Conservation (phyloP, 1,284 basidiomycete species). For the Rhodotorula mucilaginosa region DNA sequence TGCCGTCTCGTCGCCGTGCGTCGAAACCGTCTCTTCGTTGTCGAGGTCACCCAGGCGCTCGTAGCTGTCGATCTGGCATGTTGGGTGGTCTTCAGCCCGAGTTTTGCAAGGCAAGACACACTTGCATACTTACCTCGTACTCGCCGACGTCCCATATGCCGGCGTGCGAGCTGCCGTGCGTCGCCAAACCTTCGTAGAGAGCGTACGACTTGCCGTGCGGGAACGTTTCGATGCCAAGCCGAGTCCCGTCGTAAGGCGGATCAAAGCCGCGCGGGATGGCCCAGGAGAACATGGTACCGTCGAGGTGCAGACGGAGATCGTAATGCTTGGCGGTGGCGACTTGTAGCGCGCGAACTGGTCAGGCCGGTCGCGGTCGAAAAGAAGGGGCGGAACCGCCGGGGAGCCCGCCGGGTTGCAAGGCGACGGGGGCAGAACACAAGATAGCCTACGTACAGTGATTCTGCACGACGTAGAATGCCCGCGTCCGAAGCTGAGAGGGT, state of each 20-base stretch:
- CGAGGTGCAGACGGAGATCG: constrained; percentile 32
- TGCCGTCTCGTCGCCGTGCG: background rate
- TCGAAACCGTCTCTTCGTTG: background rate
- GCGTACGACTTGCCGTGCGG: constrained; percentile 17
- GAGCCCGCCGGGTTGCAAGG: no score
- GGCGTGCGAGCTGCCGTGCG: background rate
- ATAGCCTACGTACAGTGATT: constrained; percentile 12
- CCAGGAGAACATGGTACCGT: constrained; percentile 16
- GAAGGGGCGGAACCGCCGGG: no score
- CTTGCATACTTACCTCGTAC: constrained; percentile 8
- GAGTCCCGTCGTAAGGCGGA: background rate
- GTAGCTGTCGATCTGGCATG: background rate
- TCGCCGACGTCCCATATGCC: constrained; percentile 22
- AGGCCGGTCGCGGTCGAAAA: background rate
- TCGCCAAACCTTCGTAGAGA: constrained; percentile 17
- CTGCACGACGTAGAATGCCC: constrained; percentile 33
- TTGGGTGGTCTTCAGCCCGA: no score
- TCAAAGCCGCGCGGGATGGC: constrained; percentile 20
- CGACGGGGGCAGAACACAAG: no score
- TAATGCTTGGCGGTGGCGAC: constrained; percentile 24
- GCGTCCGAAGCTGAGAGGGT: constrained; percentile 4
- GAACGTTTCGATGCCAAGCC: constrained; percentile 20
- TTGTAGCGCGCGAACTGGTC: background rate
- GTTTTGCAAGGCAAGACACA: background rate
- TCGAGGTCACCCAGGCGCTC: background rate